Base-by-base conservation (phyloP, 345 rosid species). In the Heritiera littoralis region DNA sequence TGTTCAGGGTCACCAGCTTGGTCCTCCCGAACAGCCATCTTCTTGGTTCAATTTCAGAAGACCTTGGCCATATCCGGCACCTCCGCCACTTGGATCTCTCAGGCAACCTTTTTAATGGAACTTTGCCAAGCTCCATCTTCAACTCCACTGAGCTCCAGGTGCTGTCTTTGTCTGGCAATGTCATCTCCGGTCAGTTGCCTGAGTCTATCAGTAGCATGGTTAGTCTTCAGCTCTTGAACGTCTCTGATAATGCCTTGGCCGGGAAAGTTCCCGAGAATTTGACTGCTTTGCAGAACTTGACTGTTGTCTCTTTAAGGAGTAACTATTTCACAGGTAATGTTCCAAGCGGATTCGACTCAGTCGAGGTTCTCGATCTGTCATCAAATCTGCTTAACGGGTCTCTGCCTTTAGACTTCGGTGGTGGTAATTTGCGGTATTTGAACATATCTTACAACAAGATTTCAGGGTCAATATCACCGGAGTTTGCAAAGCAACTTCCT, bases 351-450 rank as follows among this genome's bases (percentile, higher is more conserved):
- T 90, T 93, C 61, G 46, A 64, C 78, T 88, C 90, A 14, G 88
- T 85, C 51, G 79, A 88, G 46, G 87, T 88, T n/a, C 81, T 96
- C n/a, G 99, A 96, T 86, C 80, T 96, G 81, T 96, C 99, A 13
- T 93, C 97, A 6, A 95, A 95, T 84, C 88, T 90, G 70, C 86
- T 95, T 4, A 89, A 91, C 23, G 87, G 90, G 52, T 88, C 93
- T 9, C 86, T 95, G 13, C 97, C 99, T 20, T 13, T 64, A 30
- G 89, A 83, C 77, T 86, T 93, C 13, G 89, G 89, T 32, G 99
- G 96, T 8, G 84, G 35, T 28, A 83, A 54, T 78, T 75, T 95
- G 80, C 82, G 79, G 35, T 92, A 89, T 86, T 77, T 95, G 82
- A 95, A 90, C 74, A 23, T 93, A 18, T 95, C 98, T 61, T 89